These are phyloP conservation scores for Xylaria sp. DNA, from an alignment of 2,329 filamentous ascomycete genomes.

Conservation along the genomic window DNA sequence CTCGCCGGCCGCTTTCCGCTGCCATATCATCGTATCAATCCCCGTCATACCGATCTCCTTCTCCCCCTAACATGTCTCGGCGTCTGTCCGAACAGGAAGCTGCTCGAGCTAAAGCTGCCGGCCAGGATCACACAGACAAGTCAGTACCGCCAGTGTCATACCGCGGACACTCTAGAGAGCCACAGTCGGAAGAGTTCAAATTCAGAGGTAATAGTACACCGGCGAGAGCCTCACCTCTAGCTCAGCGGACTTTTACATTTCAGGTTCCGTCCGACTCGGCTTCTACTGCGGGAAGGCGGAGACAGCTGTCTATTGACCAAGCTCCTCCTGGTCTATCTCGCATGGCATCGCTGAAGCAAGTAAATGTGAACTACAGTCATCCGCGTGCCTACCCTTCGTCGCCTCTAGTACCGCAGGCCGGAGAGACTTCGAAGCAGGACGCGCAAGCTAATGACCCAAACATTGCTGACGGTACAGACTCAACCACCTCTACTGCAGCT, in stretches of 20 bases:
- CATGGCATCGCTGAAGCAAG: conserved; percentile 40
- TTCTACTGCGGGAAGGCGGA: conserved; percentile 29
- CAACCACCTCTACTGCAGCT: conserved; percentile 79
- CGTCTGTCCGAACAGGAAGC: conserved; percentile 54
- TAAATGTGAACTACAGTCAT: conserved; percentile 35
- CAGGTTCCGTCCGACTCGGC: conserved; percentile 38
- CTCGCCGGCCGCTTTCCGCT: conserved; percentile 51
- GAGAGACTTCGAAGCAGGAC: conserved; percentile 36
- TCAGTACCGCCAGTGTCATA: conserved; percentile 41
- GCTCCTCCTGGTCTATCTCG: conserved; percentile 38
- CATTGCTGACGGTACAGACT: conserved; percentile 68
- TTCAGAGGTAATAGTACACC: conserved; percentile 36
- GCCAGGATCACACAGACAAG: conserved; percentile 41
- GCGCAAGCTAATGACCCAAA: conserved; percentile 35
- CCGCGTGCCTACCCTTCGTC: conserved; percentile 53
- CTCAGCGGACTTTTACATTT: conserved; percentile 44
- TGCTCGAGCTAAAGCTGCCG: conserved; percentile 35
- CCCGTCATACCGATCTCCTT: conserved; percentile 37
- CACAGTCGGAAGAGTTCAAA: conserved; percentile 35
- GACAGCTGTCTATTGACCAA: conserved; percentile 47
- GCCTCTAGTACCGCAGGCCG: conserved; percentile 47
- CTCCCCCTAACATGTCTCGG: conserved; percentile 46
- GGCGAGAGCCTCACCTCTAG: conserved; percentile 42
- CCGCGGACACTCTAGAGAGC: conserved; percentile 40
- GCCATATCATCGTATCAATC: conserved; percentile 38